Evolutionary conservation across 148 eudicot genomes (phyloP).

Genomic region (Rhododendron vialii): DNA sequence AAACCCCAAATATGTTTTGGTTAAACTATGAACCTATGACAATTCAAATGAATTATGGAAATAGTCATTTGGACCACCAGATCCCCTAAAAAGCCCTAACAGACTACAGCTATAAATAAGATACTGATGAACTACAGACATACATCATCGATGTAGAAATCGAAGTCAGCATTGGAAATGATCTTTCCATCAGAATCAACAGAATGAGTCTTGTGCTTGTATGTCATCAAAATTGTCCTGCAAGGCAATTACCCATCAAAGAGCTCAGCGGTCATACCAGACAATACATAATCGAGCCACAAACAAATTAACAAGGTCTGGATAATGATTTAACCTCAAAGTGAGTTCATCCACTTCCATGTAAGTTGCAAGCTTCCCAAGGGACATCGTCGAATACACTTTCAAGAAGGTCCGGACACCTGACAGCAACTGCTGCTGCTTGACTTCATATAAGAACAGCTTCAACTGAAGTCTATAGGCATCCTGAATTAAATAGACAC

Average conservation of each 20-base stretch:
- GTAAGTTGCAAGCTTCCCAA: conserved; percentile 72
- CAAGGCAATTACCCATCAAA: neutral
- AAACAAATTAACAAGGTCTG: neutral
- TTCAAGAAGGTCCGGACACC: conserved; percentile 85
- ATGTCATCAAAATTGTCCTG: conserved; percentile 95
- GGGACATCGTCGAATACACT: conserved; percentile 85
- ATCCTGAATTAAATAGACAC: conserved; percentile 45
- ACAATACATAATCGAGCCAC: neutral
- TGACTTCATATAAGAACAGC: conserved; percentile 93
- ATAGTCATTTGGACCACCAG: neutral
- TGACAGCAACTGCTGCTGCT: conserved; percentile 80
- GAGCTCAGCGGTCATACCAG: neutral
- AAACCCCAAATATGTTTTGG: neutral
- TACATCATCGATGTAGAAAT: conserved; percentile 88
- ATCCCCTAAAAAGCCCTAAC: neutral
- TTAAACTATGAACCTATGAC: neutral
- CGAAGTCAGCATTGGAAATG: conserved; percentile 81
- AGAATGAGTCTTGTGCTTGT: conserved; percentile 92
- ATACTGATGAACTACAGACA: conserved; percentile 24
- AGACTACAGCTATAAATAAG: neutral
- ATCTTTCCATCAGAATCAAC: conserved; percentile 74
- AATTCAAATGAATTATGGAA: neutral
- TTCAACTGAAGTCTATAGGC: conserved; percentile 97
- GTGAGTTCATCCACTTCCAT: conserved; percentile 94
- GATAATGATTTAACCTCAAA: conserved; percentile 45